Evolutionary conservation across 2,329 filamentous ascomycete species (phyloP), one percentile per base, ranked within the genome.

Genomic region (Xylariaceae sp.): DNA sequence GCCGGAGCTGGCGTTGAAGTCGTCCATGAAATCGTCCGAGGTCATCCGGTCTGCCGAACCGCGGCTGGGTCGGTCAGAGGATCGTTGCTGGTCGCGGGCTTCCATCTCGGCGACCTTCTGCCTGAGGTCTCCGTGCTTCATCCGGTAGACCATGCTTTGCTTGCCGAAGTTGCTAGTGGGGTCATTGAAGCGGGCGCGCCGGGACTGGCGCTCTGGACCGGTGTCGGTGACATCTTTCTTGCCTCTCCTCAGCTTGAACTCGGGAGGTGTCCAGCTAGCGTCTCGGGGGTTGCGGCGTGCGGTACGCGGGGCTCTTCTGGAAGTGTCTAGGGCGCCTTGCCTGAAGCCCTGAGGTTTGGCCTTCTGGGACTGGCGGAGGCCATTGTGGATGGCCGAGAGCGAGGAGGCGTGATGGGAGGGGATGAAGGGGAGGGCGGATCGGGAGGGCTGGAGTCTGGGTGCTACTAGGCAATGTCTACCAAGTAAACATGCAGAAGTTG

Each of bases 321-420:
- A 16, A 6, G 51, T 28, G 16, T 45, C 28, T 48, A 70, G 57
- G n/a, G 66, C 65, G 13, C 56, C 60, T 5, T 47, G 42, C 2
- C 59, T 56, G 44, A 64, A 64, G 12, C 68, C 67, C 48, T 69
- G 68, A 16, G 65, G 64, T 45, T 64, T 59, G 34, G 64, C 63
- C 49, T 68, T 68, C 51, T 71, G 58, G 17, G 70, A 73, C 34
- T 62, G 55, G 22, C 84, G 81, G 49, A 90, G 75, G 13, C 87
- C 87, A 42, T 79, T 76, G 58, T 84, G 81, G 63, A 91, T 90
- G 41, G 86, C 87, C 10, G 86, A 87, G 54, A 89, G 76, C 40
- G 83, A 86, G 18, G 80, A 78, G 63, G 73, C 63, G 22, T 28
- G 22, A 7, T 7, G 22, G 22, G 22, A 28, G 17, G 48, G 46